These are phyloP conservation scores for Mycena rosella DNA, from an alignment of 768 basidiomycete species.

Conservation along the genomic window DNA sequence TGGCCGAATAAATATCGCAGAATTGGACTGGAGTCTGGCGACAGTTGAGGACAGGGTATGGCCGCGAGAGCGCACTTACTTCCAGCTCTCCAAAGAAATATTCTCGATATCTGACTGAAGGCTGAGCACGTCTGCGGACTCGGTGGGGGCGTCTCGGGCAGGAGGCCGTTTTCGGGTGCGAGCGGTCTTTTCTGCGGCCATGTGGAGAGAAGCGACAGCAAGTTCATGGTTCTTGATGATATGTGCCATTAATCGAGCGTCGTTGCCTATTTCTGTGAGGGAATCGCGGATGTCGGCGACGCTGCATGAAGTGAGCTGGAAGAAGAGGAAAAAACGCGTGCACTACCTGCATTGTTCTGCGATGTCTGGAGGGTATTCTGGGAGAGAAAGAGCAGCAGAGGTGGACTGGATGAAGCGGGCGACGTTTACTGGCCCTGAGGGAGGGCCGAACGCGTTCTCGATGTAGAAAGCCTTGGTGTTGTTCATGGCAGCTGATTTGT, in stretches of 20 bases:
- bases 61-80: constrained; percentile 54
- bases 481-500: constrained; percentile 39
- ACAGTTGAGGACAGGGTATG: constrained; percentile 21
- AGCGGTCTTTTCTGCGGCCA: constrained; percentile 48
- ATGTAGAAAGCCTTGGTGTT: constrained; percentile 37
- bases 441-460: constrained; percentile 74
- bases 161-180: constrained; percentile 48
- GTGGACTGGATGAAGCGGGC: constrained; percentile 55
- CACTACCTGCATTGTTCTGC: constrained; percentile 52
- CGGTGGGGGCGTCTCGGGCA: constrained; percentile 52
- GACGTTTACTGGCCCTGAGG: constrained; percentile 68
- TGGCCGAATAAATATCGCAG: constrained; percentile 73
- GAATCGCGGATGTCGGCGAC: constrained; percentile 40
- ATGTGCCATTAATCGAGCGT: constrained; percentile 24
- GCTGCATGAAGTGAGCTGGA: constrained; percentile 19
- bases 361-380: constrained; percentile 33
- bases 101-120: constrained; percentile 66
- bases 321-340: not conserved
- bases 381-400: constrained; percentile 20
- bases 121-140: constrained; percentile 58
- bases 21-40: constrained; percentile 62
- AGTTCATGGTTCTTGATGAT: constrained; percentile 33
- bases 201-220: constrained; percentile 22
- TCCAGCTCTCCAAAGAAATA: constrained; percentile 70
- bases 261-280: constrained; percentile 21